Conservation (phyloP, 23 red algal species). For the Cyanidiococcus yangmingshanensis region DNA sequence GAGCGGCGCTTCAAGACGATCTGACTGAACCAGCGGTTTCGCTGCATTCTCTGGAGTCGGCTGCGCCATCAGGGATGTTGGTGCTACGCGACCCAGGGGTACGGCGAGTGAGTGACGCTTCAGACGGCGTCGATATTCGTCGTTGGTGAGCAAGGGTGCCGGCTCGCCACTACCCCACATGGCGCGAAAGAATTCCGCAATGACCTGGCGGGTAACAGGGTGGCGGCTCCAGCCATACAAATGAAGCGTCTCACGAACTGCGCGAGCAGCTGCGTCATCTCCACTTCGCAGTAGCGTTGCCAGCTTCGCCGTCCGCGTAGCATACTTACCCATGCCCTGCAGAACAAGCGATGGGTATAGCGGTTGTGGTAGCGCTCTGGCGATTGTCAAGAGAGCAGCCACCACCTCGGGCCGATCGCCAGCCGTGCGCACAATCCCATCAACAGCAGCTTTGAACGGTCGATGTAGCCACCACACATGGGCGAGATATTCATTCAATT, state of each 20-base stretch:
- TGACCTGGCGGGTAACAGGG: background rate
- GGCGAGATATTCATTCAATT: background rate
- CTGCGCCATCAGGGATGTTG: background rate
- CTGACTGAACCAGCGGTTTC: background rate
- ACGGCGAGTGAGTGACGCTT: background rate
- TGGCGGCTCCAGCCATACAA: background rate
- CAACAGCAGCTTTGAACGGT: conserved; percentile 1
- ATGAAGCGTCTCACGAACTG: background rate
- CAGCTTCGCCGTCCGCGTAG: background rate
- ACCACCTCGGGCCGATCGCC: conserved; percentile 12
- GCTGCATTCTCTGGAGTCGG: background rate
- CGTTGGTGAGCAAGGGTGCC: background rate
- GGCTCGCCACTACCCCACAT: conserved; percentile 2
- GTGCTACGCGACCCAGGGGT: too few relatives aligned
- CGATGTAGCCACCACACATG: background rate
- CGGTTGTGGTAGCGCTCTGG: background rate
- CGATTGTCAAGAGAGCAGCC: background rate
- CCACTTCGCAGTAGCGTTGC: background rate
- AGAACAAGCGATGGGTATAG: background rate
- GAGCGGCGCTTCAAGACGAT: background rate
- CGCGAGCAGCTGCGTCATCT: background rate
- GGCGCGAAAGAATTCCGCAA: background rate
- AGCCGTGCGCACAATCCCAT: background rate
- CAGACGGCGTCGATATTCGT: conserved; percentile 5
- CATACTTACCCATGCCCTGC: background rate